phyloP scores from a whole-genome alignment of 768 basidiomycete genomes.

The Phaffia australis region DNA sequence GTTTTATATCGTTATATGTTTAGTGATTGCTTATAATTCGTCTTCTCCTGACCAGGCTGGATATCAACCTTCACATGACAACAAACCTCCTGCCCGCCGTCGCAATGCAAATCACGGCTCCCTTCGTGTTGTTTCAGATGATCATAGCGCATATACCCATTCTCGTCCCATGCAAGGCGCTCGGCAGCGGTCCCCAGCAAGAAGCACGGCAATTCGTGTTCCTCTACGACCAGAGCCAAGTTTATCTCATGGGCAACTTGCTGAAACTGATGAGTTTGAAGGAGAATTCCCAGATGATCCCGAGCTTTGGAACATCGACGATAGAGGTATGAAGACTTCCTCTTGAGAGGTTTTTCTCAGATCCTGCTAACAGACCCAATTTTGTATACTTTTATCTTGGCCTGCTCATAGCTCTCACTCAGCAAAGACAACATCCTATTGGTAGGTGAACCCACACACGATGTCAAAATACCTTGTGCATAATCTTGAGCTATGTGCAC shows the following conservation, averaged over 20 bases:
- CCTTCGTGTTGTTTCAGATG: neutral
- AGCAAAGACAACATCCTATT: neutral
- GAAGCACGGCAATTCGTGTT: neutral
- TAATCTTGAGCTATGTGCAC: neutral
- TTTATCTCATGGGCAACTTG: neutral
- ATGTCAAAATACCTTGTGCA: too few species aligned
- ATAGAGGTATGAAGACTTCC: constrained; percentile 1
- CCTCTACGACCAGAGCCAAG: neutral
- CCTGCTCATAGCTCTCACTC: neutral
- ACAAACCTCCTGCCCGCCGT: neutral
- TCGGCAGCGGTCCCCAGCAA: neutral
- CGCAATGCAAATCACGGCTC: neutral
- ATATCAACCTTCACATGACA: neutral
- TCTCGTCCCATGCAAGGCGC: neutral
- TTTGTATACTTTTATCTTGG: neutral
- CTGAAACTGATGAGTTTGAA: constrained; percentile 19
- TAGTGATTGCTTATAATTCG: too few species aligned
- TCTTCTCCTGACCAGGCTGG: neutral
- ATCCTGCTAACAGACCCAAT: neutral
- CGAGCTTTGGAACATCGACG: constrained; percentile 1
- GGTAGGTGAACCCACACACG: neutral
- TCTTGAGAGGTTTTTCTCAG: neutral
- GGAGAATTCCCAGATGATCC: constrained; percentile 19
- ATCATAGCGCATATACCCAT: neutral
- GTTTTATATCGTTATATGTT: too few species aligned